Percentiles rank a stretch among this genome's conserved stretches.
Evolutionary conservation across 306 rosid genomes (phyloP).

Genomic region (Cicer cuneatum): DNA sequence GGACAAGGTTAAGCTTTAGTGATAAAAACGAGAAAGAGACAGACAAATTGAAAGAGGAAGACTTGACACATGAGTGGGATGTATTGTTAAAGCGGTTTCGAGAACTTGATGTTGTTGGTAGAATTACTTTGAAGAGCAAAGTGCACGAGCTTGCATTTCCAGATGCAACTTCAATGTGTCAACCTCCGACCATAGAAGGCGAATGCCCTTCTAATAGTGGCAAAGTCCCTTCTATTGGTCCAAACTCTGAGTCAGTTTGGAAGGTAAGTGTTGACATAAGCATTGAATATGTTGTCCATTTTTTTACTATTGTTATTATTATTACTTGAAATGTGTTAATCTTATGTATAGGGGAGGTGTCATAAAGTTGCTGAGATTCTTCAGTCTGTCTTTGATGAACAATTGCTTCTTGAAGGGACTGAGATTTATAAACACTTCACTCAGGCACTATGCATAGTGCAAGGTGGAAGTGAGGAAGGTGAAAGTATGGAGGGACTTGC

Average conservation of each 20-base stretch:
- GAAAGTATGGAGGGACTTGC: slow-evolving; percentile 2
- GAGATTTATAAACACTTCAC: not conserved
- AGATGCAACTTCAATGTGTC: not conserved
- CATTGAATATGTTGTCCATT: not conserved
- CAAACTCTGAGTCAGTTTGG: not conserved
- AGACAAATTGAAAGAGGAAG: not conserved
- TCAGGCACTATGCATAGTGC: not conserved
- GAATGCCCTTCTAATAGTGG: not conserved
- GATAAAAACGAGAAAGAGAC: no score
- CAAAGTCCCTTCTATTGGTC: not conserved
- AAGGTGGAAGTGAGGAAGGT: not conserved
- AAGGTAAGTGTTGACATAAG: slow-evolving; percentile 5
- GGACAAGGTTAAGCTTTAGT: not conserved
- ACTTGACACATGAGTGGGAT: not conserved
- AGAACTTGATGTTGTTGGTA: not conserved
- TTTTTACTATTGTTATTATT: not conserved
- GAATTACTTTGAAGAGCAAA: not conserved
- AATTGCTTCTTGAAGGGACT: not conserved
- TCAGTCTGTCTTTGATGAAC: not conserved
- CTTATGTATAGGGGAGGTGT: not conserved
- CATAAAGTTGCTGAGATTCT: slow-evolving; percentile 3
- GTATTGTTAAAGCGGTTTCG: not conserved
- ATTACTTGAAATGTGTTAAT: not conserved
- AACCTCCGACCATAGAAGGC: not conserved
- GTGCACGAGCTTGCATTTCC: slow-evolving; percentile 1